Base-by-base conservation (phyloP, 495 filamentous ascomycete species). In the Hapsidospora chrysogenum region DNA sequence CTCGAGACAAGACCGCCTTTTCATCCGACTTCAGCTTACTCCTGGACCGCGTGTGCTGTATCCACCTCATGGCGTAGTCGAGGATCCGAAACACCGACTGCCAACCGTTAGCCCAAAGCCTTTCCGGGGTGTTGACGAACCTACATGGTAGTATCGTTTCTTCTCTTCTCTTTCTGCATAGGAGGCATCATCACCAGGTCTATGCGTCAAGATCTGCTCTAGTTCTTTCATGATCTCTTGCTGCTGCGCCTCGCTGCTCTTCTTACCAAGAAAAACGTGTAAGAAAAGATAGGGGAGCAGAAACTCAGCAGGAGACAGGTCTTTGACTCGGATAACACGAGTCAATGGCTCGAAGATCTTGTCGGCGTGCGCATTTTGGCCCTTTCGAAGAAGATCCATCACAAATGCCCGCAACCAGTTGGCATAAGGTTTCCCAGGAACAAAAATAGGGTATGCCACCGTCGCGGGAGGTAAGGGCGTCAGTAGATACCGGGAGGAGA, bases 11-110 rank as follows among this genome's bases (percentile, higher is more conserved):
- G 35, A 46, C 45, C 3, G 20, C 31, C 8, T 49, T 56, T 37
- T 58, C 53, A 4, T 48, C 48, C 41, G 55, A 45, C 3, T 28
- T 39, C 23, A 48, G 39, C 5, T 39, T 30, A n/a, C n/a, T n/a
- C 17, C 45, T 47, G 13, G 36, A 50, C 70, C 84, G 54, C 48
- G 78, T 85, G 50, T 78, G 68, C 46, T 92, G 84, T 11, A 89
- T 53, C 89, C 92, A 97, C 31, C 74, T 68, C 38, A 84, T 82
- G 39, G 85, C 66, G 52, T 97, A 93, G 49, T 97, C 92, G 17
- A 96, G 66, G 10, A 92, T 72, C 37, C 76, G 74, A 54, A 97
- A 97, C 8, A 93, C 75, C 36, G 78, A 81, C 83, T 94, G 45
- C 25, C 20, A 10, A 11, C n/a, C 9, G 30, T 38, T 42, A 41